These are phyloP conservation scores for Penicillium silybi DNA, from an alignment of 495 filamentous ascomycete genomes.

Conservation along the genomic window DNA sequence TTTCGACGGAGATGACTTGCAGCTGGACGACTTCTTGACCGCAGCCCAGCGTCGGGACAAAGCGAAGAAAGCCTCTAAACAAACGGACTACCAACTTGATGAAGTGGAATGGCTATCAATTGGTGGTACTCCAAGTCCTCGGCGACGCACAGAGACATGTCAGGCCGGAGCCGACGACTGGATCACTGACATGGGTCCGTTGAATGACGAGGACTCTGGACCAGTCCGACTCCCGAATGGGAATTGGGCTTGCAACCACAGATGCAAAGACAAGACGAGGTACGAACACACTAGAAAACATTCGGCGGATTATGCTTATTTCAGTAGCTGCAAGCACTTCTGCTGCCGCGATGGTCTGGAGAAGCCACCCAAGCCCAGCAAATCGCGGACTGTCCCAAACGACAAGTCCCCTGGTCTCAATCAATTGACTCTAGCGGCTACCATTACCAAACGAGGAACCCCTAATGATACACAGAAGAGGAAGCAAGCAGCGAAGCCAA, in stretches of 20 bases:
- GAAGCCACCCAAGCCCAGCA: constrained; percentile 63
- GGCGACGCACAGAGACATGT: not conserved
- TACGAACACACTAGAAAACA: constrained; percentile 29
- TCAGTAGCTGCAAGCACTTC: constrained; percentile 68
- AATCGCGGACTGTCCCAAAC: constrained; percentile 20
- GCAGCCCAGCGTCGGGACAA: constrained; percentile 21
- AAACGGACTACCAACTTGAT: not conserved
- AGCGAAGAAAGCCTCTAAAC: not conserved
- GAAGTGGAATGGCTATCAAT: constrained; percentile 20
- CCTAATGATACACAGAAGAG: not conserved
- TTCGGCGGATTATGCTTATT: constrained; percentile 23
- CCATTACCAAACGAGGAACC: constrained; percentile 24
- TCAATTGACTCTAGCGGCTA: constrained; percentile 28
- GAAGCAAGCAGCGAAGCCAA: not conserved
- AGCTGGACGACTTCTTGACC: constrained; percentile 52
- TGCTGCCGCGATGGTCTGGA: constrained; percentile 89
- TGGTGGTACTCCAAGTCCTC: constrained; percentile 11
- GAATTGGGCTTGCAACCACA: constrained; percentile 84
- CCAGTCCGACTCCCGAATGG: constrained; percentile 68
- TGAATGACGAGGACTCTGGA: constrained; percentile 29
- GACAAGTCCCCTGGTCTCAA: constrained; percentile 19
- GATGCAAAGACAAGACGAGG: constrained; percentile 70
- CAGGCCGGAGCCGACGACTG: constrained; percentile 8
- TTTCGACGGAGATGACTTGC: constrained; percentile 54
- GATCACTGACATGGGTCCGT: constrained; percentile 5